phyloP scores from a whole-genome alignment of 306 rosid species.

The Nissolia schottii region DNA sequence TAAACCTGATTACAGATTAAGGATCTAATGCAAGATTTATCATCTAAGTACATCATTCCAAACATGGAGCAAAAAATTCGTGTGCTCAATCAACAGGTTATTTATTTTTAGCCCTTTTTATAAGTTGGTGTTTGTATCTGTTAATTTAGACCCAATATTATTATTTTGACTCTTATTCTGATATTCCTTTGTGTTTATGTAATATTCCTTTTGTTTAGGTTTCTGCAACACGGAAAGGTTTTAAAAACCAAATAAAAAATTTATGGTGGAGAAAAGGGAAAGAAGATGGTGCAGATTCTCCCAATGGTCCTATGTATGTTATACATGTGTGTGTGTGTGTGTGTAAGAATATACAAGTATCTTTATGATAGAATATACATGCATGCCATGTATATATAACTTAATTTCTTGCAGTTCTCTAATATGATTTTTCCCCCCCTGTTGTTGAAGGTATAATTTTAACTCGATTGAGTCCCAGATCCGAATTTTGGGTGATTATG shows the following conservation, averaged over 20 bases:
- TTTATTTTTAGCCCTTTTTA: neutral
- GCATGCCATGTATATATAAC: slow-evolving; percentile 21
- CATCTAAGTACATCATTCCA: slow-evolving; percentile 87
- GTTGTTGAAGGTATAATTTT: slow-evolving; percentile 73
- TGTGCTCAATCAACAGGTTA: slow-evolving; percentile 86
- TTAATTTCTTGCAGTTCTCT: slow-evolving; percentile 25
- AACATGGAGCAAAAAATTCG: slow-evolving; percentile 95
- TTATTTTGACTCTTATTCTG: slow-evolving; percentile 22
- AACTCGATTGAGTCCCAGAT: slow-evolving; percentile 94
- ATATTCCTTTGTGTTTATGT: slow-evolving; percentile 6
- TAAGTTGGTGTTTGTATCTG: slow-evolving; percentile 1
- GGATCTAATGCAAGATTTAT: slow-evolving; percentile 80
- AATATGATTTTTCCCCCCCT: slow-evolving; percentile 33
- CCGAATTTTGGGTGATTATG: slow-evolving; percentile 95
- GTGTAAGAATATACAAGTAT: slow-evolving; percentile 5
- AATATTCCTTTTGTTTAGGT: slow-evolving; percentile 48
- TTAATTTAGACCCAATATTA: neutral
- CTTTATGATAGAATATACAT: slow-evolving; percentile 21
- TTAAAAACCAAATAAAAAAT: slow-evolving; percentile 89
- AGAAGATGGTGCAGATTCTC: slow-evolving; percentile 76
- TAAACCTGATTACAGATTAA: slow-evolving; percentile 62
- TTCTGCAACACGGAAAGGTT: slow-evolving; percentile 89
- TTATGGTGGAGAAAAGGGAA: slow-evolving; percentile 99
- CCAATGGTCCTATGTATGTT: slow-evolving; percentile 71
- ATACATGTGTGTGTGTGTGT: neutral